Evolutionary conservation across 2,329 filamentous ascomycete genomes (phyloP), one percentile per base, ranked within the genome.

Genomic region (Trichoderma sp.): DNA sequence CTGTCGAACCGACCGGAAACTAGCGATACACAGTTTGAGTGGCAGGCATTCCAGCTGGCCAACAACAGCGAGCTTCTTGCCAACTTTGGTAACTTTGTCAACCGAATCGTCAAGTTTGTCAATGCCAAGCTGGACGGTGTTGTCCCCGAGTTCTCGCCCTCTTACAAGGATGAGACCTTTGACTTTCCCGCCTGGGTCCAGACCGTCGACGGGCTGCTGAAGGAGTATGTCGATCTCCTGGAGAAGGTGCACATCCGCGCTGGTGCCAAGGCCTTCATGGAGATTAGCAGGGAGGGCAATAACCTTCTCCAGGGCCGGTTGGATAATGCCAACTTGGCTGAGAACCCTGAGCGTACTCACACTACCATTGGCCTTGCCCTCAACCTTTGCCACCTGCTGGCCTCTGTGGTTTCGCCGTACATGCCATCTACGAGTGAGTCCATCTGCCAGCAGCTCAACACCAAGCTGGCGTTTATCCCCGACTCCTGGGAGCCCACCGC

Each of bases 41-140:
- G 93, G 93, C 87, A 84, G 68, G 86, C 90, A 54, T 96, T 97
- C 80, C 90, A 95, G 70, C 86, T 89, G 39, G 85, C 87, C 72
- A 97, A 97, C 84, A 97, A 97, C 83, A 93, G 91, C 75, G 92
- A 95, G 76, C 86, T 97, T n/a, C 79, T 91, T 59, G 89, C 90
- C 78, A 91, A 91, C 78, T 83, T 92, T 48, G 90, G 90, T 65
- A 93, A 93, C 78, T 87, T 92, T 73, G 89, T 91, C 76, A 90
- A 92, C 79, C 85, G 90, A 65, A 83, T 91, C 32, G 83, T 92
- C 79, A 93, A 93, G 80, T 91, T 92, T 76, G 86, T 90, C 78
- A 89, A 92, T 79, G 84, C 90, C 73, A 93, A 92, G 78, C 91
- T 92, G 77, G 87, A 89, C 69, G 87, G 88, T 65, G 82, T 88